These are phyloP conservation scores for Penicillium expansum DNA, from an alignment of 2,329 filamentous ascomycete genomes.

Conservation along the genomic window DNA sequence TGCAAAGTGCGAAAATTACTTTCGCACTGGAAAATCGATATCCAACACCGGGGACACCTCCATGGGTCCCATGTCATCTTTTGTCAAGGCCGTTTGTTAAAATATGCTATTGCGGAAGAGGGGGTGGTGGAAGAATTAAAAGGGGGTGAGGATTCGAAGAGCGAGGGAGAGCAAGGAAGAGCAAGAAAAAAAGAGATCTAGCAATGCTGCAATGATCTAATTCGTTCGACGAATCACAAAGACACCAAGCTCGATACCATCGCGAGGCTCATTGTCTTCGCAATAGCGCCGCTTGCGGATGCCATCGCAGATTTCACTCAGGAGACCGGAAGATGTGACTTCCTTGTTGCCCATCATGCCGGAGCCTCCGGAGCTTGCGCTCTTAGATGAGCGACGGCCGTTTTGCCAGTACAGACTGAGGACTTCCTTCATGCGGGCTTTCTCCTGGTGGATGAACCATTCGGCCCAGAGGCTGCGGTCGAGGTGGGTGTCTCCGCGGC, in stretches of 20 bases:
- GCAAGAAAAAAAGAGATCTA: neutral
- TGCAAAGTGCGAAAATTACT: constrained; percentile 7
- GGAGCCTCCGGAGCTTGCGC: constrained; percentile 22
- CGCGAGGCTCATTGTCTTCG: constrained; percentile 43
- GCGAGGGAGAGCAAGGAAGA: neutral
- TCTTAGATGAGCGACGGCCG: constrained; percentile 34
- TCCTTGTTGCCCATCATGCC: constrained; percentile 41
- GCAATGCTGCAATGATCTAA: constrained; percentile 15
- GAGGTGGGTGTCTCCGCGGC: constrained; percentile 51
- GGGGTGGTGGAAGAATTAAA: constrained; percentile 6
- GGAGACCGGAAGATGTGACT: constrained; percentile 54
- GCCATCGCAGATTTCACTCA: constrained; percentile 58
- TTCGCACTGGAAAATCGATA: constrained; percentile 5
- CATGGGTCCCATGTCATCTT: constrained; percentile 6
- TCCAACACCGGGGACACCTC: constrained; percentile 21
- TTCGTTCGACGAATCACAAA: constrained; percentile 49
- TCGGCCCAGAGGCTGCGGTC: constrained; percentile 58
- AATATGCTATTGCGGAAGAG: constrained; percentile 16
- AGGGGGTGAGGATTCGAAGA: neutral
- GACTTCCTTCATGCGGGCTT: constrained; percentile 55
- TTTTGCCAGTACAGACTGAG: constrained; percentile 45
- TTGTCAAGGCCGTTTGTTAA: constrained; percentile 17
- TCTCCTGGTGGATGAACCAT: constrained; percentile 66
- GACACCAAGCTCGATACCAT: constrained; percentile 48
- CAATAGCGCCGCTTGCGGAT: constrained; percentile 53